Percentiles rank a stretch among this genome's conserved stretches.
Evolutionary conservation across 148 eudicot species (phyloP).

Genomic region (Limonium bicolor): DNA sequence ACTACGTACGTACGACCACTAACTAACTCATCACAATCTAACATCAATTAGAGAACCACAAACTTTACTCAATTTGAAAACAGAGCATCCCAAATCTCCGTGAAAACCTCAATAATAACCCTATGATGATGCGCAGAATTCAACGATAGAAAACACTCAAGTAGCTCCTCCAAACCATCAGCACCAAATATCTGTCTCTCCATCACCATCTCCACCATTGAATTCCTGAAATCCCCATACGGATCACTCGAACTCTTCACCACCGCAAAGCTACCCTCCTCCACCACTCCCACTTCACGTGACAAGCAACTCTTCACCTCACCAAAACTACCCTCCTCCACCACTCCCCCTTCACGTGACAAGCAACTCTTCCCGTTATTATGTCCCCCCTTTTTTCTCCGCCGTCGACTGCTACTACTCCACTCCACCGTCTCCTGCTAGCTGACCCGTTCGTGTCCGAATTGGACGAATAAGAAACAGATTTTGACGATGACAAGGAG

Average conservation of each 20-base stretch:
- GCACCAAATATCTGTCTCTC: slow-evolving; percentile 48
- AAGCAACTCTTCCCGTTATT: slow-evolving; percentile 42
- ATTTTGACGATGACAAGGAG: slow-evolving; percentile 44
- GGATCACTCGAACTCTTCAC: slow-evolving; percentile 70
- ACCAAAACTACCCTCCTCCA: slow-evolving; percentile 42
- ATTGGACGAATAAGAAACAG: slow-evolving; percentile 35
- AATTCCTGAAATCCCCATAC: slow-evolving; percentile 51
- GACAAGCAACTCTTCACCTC: slow-evolving; percentile 57
- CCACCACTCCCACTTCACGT: slow-evolving; percentile 24
- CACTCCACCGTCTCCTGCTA: not conserved
- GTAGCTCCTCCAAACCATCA: slow-evolving; percentile 29
- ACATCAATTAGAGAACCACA: too few relatives aligned
- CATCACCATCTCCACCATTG: slow-evolving; percentile 77
- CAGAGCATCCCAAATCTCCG: slow-evolving; percentile 64
- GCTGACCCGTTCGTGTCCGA: slow-evolving; percentile 12
- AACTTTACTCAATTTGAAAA: too few relatives aligned
- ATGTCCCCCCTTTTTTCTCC: not conserved
- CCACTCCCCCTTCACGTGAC: slow-evolving; percentile 20
- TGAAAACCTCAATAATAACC: slow-evolving; percentile 43
- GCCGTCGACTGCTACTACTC: slow-evolving; percentile 11
- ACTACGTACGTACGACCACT: too few relatives aligned
- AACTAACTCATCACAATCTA: too few relatives aligned
- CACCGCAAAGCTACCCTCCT: slow-evolving; percentile 47
- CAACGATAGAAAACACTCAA: slow-evolving; percentile 44
- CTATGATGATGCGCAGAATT: slow-evolving; percentile 51